Evolutionary conservation across 1,284 basidiomycete species (phyloP).

Genomic region (Melampsora americana): DNA sequence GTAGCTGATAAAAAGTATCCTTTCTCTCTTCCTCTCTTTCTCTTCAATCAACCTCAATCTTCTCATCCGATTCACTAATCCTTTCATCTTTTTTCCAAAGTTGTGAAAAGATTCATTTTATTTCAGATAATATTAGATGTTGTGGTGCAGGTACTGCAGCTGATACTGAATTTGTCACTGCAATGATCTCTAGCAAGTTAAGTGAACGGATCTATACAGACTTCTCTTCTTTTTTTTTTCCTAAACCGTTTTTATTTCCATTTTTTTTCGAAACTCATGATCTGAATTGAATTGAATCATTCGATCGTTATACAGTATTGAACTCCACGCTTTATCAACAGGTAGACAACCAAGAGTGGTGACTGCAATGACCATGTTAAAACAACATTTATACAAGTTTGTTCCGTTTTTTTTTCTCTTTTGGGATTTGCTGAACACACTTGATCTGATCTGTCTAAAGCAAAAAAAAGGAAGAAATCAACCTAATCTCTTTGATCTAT

Average conservation of each 20-base stretch:
- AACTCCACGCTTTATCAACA: slow-evolving; percentile 77
- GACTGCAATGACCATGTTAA: slow-evolving; percentile 97
- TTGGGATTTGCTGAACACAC: too few species aligned
- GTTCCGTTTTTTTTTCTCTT: slow-evolving; percentile 50
- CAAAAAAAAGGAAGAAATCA: too few species aligned
- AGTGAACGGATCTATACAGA: background rate
- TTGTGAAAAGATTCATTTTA: slow-evolving; percentile 76
- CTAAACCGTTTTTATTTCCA: slow-evolving; percentile 59
- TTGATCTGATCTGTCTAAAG: too few species aligned
- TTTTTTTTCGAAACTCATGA: too few species aligned
- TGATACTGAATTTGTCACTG: slow-evolving; percentile 80
- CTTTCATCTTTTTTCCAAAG: slow-evolving; percentile 2
- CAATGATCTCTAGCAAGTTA: slow-evolving; percentile 44
- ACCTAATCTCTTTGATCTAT: background rate
- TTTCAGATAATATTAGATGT: slow-evolving; percentile 89
- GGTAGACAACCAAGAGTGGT: slow-evolving; percentile 84
- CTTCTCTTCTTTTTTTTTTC: too few species aligned
- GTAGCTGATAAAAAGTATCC: slow-evolving; percentile 66
- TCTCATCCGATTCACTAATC: background rate
- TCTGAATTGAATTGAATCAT: background rate
- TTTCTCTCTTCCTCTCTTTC: background rate
- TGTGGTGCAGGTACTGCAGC: slow-evolving; percentile 98
- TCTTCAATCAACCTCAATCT: too few species aligned
- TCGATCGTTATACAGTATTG: slow-evolving; percentile 67
- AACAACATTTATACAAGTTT: slow-evolving; percentile 77